Evolutionary conservation across 78 protist species (phyloP), one percentile per base, ranked within the genome.

Genomic region (Isochrysis galbana): DNA sequence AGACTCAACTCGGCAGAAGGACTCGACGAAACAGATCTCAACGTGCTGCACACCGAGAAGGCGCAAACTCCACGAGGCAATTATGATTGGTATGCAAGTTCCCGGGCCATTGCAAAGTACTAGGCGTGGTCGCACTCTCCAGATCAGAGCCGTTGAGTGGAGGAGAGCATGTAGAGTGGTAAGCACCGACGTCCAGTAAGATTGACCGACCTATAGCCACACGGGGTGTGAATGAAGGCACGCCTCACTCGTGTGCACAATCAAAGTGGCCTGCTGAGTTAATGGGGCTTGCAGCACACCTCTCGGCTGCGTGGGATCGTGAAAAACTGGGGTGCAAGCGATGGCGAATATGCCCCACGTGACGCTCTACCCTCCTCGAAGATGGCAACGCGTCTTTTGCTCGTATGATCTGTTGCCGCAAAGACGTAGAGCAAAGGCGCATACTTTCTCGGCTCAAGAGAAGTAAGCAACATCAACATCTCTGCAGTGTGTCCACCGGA

Each of bases 71-170:
- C 2, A 17, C 72, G 91, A 48, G 29, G 82, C 84, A 17, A 61
- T 0, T 4, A 21, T 32, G 22, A 92, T 25, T 22, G 94, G 94
- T 7, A 92, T 36, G 72, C 94, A 92, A 36, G 94, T 92, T 5
- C 94, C 94, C 1, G 94, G 94, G 14, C 94, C 94, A 29, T 92
- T 92, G 84, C 38, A 25, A 19, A 91, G 41, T 4, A 91, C 38
- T 89, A 83, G 44, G 32, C 11, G 26, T 0, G 91, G 91, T 5
- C 78, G 82, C 48, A 26, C 21, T 25, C 67, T 39, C 1, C 34
- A 32, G 3, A 89, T 5, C 32, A 72, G 48, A 1, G 3, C 21
- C 21, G 61, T 1, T 5, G 46, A 1, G 26, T 0, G 21, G 14
- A 55, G 0, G 11, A 89, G 39, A 32, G 91, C 91, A 5, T 11